Evolutionary conservation across 768 basidiomycete species (phyloP).

Genomic region (Lentinula guzmanii): DNA sequence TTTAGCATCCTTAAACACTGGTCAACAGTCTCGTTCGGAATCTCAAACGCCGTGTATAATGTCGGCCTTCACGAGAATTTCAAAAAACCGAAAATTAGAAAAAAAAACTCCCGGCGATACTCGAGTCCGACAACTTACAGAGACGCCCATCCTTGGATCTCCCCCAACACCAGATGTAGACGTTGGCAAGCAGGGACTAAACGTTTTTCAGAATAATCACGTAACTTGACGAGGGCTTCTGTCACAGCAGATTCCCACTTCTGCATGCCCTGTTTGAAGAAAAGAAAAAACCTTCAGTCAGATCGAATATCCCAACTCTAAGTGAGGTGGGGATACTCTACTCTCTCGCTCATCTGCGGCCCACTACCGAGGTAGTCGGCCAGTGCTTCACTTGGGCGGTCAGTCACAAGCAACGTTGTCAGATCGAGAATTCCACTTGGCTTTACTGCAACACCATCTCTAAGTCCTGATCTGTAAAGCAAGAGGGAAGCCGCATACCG

Average conservation of each 20-base stretch:
- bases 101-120: background rate
- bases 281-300: constrained; percentile 9
- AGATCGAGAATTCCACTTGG: constrained; percentile 66
- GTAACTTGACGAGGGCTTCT: constrained; percentile 65
- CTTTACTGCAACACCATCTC: constrained; percentile 35
- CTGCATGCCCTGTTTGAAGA: constrained; percentile 52
- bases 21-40: constrained; percentile 43
- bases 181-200: constrained; percentile 73
- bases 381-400: constrained; percentile 65
- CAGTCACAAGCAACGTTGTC: constrained; percentile 64
- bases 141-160: constrained; percentile 72
- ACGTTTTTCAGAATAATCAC: constrained; percentile 67
- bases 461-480: constrained; percentile 4
- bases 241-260: constrained; percentile 77
- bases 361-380: constrained; percentile 71
- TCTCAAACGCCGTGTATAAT: constrained; percentile 48
- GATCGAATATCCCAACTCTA: constrained; percentile 11
- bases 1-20: constrained; percentile 47
- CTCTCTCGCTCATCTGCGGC: constrained; percentile 80
- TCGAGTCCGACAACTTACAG: constrained; percentile 37
- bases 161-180: constrained; percentile 68
- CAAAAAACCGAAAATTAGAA: constrained; percentile 7
- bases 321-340: constrained; percentile 24
- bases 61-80: constrained; percentile 35
- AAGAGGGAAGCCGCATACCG: constrained; percentile 28